These are phyloP conservation scores for Penicillium corylophilum DNA, from an alignment of 2,329 filamentous ascomycete species.

Conservation along the genomic window DNA sequence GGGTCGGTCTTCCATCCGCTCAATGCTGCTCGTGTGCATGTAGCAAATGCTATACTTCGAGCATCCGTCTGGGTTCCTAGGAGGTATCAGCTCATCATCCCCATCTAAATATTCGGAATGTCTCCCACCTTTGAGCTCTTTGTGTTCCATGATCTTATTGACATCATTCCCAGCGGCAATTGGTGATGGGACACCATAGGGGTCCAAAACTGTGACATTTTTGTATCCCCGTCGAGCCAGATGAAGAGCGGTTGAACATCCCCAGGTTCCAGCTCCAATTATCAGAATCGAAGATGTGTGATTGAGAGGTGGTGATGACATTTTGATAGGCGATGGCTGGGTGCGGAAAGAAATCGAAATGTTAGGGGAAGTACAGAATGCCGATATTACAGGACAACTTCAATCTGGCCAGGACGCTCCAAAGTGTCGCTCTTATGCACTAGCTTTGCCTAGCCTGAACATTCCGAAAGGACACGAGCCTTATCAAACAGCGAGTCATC, in stretches of 20 bases:
- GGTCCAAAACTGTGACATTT: slow-evolving; percentile 51
- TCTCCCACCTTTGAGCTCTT: slow-evolving; percentile 36
- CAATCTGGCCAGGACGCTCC: not conserved
- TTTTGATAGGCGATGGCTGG: not conserved
- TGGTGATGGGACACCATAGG: slow-evolving; percentile 46
- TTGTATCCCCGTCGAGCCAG: slow-evolving; percentile 51
- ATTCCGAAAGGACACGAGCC: not conserved
- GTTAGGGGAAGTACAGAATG: not conserved
- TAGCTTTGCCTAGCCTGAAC: not conserved
- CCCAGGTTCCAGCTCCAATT: slow-evolving; percentile 53
- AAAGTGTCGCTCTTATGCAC: not conserved
- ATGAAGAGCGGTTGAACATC: slow-evolving; percentile 53
- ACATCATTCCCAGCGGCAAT: slow-evolving; percentile 54
- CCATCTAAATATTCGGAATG: not conserved
- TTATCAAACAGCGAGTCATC: slow-evolving; percentile 1
- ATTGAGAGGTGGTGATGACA: slow-evolving; percentile 2
- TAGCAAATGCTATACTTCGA: slow-evolving; percentile 22
- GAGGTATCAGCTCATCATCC: not conserved
- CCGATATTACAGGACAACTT: not conserved
- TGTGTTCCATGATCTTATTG: slow-evolving; percentile 48
- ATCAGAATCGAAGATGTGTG: slow-evolving; percentile 38
- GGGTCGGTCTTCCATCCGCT: slow-evolving; percentile 47
- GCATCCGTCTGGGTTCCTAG: slow-evolving; percentile 17
- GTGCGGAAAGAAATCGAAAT: not conserved
- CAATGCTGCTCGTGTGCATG: slow-evolving; percentile 30